These are phyloP conservation scores for Trichomonas vaginalis DNA, from an alignment of 208 protist species.

Conservation along the genomic window DNA sequence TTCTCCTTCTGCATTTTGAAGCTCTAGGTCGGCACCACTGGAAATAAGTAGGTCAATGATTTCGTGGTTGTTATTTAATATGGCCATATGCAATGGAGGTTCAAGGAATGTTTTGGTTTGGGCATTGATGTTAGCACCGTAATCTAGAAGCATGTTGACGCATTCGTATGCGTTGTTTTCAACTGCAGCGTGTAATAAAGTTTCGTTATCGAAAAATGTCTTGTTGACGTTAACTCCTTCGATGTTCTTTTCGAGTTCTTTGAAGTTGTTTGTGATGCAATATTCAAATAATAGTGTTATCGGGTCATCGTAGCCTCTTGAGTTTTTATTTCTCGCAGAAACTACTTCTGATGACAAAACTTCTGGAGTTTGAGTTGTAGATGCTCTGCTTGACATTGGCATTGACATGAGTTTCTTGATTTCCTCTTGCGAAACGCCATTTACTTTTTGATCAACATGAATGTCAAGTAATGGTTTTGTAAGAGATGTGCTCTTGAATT, in stretches of 20 bases:
- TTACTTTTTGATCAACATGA: not conserved
- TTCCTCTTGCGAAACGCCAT: not conserved
- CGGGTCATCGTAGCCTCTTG: not conserved
- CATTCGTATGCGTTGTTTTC: not conserved
- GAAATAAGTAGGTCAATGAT: not conserved
- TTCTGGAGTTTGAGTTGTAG: not conserved
- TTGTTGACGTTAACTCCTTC: not conserved
- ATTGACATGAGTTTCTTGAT: not conserved
- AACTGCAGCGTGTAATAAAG: not conserved
- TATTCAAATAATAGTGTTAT: not conserved
- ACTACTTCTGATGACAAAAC: not conserved
- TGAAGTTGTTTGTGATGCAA: not conserved
- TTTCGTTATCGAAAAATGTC: not conserved
- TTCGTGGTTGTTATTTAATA: not conserved
- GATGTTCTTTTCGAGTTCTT: not conserved
- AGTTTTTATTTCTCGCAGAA: not conserved
- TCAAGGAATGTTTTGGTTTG: not conserved
- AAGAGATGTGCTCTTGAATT: not conserved
- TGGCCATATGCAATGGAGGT: not conserved
- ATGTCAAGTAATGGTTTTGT: not conserved
- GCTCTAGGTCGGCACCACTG: not conserved
- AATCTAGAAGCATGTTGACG: not conserved
- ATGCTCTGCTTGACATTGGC: not conserved
- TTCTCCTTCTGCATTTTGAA: not conserved
- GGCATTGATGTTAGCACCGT: not conserved